Evolutionary conservation across 2,329 filamentous ascomycete species (phyloP).

Genomic region (Xylariales sp.): DNA sequence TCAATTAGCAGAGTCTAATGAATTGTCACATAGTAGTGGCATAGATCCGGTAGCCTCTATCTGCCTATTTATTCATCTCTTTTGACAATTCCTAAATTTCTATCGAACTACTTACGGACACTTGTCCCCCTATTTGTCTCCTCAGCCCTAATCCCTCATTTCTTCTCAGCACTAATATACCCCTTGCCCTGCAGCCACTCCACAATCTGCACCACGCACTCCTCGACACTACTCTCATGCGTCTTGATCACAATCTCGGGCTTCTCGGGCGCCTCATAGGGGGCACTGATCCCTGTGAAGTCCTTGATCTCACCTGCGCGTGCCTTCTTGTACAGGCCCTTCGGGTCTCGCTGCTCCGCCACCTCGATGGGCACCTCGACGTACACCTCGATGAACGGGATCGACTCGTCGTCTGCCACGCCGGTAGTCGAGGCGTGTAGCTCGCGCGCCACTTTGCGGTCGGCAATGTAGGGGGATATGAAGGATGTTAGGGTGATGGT

Average conservation of each 20-base stretch:
- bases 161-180: conserved; percentile 35
- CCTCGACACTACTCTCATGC: conserved; percentile 77
- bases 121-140: too few relatives aligned
- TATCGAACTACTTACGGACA: too few relatives aligned
- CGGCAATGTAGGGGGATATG: conserved; percentile 89
- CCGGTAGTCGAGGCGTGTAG: conserved; percentile 61
- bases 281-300: conserved; percentile 92
- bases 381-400: conserved; percentile 91
- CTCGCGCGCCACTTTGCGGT: conserved; percentile 75
- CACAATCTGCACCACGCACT: conserved; percentile 81
- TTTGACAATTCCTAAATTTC: too few relatives aligned
- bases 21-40: too few relatives aligned
- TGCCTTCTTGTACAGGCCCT: conserved; percentile 97
- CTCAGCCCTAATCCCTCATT: too few relatives aligned
- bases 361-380: conserved; percentile 89
- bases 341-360: conserved; percentile 91
- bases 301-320: conserved; percentile 91
- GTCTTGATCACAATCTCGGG: conserved; percentile 87
- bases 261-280: conserved; percentile 83
- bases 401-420: conserved; percentile 60
- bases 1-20: too few relatives aligned
- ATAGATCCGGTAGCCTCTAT: too few relatives aligned
- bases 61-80: too few relatives aligned
- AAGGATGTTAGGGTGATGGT: conserved; percentile 91
- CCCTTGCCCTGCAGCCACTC: conserved; percentile 71